These are phyloP conservation scores for Globisporangium paddicum DNA, from an alignment of 352 stramenopile genomes.

Conservation along the genomic window DNA sequence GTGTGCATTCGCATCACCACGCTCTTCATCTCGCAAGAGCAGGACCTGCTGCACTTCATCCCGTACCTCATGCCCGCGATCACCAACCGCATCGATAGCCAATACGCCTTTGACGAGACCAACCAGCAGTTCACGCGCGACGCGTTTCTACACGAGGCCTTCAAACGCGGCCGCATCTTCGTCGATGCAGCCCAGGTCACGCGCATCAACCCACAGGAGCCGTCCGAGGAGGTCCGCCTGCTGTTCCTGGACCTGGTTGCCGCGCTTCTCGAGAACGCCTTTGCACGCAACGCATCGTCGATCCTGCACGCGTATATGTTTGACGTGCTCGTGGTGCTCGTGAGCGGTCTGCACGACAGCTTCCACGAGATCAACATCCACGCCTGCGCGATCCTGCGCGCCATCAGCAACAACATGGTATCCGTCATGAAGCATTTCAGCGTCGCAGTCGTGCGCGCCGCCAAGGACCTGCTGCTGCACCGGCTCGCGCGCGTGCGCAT, in stretches of 20 bases:
- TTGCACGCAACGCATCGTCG: slow-evolving; percentile 48
- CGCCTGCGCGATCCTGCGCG: slow-evolving; percentile 43
- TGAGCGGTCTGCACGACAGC: slow-evolving; percentile 77
- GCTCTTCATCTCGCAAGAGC: slow-evolving; percentile 33
- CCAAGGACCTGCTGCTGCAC: slow-evolving; percentile 84
- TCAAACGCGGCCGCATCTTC: slow-evolving; percentile 65
- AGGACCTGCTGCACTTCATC: slow-evolving; percentile 61
- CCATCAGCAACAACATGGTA: slow-evolving; percentile 70
- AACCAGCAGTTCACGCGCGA: slow-evolving; percentile 72
- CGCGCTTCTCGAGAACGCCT: slow-evolving; percentile 46
- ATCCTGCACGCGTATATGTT: slow-evolving; percentile 82
- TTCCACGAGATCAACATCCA: slow-evolving; percentile 86
- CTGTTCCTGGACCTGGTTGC: slow-evolving; percentile 50
- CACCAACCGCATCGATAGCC: slow-evolving; percentile 52
- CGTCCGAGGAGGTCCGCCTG: slow-evolving; percentile 75
- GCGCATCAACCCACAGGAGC: slow-evolving; percentile 44
- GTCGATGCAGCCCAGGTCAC: slow-evolving; percentile 36
- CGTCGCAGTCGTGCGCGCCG: slow-evolving; percentile 78
- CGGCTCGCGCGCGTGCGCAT: slow-evolving; percentile 89
- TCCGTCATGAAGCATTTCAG: slow-evolving; percentile 94
- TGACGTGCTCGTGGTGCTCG: slow-evolving; percentile 62
- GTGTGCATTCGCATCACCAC: slow-evolving; percentile 56
- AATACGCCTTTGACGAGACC: slow-evolving; percentile 69
- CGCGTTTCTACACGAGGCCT: slow-evolving; percentile 63
- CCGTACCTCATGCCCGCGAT: slow-evolving; percentile 76